Evolutionary conservation across 345 rosid species (phyloP), one percentile per base, ranked within the genome.

Genomic region (Boechera divaricarpa): DNA sequence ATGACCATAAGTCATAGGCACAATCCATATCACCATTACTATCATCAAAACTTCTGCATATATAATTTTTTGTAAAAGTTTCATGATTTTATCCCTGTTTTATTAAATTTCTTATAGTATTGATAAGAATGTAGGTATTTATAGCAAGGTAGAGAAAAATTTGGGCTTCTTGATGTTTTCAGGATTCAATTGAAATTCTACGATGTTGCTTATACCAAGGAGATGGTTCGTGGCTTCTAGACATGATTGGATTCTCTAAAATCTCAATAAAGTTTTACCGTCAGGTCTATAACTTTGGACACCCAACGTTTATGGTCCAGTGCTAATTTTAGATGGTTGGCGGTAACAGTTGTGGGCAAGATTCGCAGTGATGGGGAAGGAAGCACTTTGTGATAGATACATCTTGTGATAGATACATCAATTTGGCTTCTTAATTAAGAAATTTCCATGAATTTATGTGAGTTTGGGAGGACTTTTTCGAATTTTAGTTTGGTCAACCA

Each of bases 121-220:
- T 10, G 42, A 62, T 9, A 16, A 31, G 7, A 60, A 52, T 32
- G 3, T 21, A n/a, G 10, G 18, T 61, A 68, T 8, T 48, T 52
- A 68, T 41, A 65, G 42, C 1, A 0, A 32, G 11, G 39, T 10
- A 18, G 38, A 32, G 7, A 42, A 15, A 47, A 42, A 28, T 53
- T 5, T 52, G 38, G 38, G 33, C 62, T 61, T 6, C 72, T 86
- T 41, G 86, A 86, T 67, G 92, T 88, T 57, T 86, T 79, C n/a
- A 95, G 91, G 47, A 85, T 91, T 2, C 89, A 85, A 80, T 73
- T 91, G 79, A 92, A 89, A 75, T 91, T 91, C 66, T 84, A 87
- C 24, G 87, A 87, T 75, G 82, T 83, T 74, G 93, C 97, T 49
- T 82, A 76, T 81, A 79, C 92, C 33, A 81, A 82, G 83, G 92